phyloP scores from a whole-genome alignment of 441 rosid species.

The Raphanus hybrid region DNA sequence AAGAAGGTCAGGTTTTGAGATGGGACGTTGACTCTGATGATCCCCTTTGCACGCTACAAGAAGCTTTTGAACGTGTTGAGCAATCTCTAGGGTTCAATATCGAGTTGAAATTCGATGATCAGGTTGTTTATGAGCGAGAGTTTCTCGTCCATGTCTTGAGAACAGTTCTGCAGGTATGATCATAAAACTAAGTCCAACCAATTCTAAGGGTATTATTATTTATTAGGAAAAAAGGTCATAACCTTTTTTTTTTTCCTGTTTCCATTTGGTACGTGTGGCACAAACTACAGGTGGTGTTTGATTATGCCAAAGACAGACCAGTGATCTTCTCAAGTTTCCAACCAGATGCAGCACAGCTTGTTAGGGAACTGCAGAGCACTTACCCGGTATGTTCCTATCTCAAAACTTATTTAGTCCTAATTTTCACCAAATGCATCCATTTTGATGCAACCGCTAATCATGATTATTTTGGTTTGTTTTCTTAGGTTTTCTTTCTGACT shows the following conservation, averaged over 20 bases:
- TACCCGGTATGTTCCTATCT: slow-evolving; percentile 66
- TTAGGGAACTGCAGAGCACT: slow-evolving; percentile 65
- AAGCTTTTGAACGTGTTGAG: slow-evolving; percentile 74
- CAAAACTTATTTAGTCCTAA: background rate
- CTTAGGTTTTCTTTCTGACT: slow-evolving; percentile 80
- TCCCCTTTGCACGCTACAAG: slow-evolving; percentile 73
- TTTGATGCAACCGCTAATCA: background rate
- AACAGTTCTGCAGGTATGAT: slow-evolving; percentile 58
- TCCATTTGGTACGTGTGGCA: background rate
- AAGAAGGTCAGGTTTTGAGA: slow-evolving; percentile 64
- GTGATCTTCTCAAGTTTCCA: slow-evolving; percentile 87
- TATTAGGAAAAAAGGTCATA: background rate
- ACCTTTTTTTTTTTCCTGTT: background rate
- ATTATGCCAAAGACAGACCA: slow-evolving; percentile 61
- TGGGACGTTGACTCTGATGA: slow-evolving; percentile 90
- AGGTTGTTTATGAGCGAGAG: slow-evolving; percentile 61
- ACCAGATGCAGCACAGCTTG: slow-evolving; percentile 86
- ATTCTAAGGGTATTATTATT: background rate
- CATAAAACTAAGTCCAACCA: background rate
- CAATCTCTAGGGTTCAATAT: slow-evolving; percentile 84
- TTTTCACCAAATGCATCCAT: background rate
- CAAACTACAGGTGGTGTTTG: slow-evolving; percentile 60
- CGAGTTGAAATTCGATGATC: slow-evolving; percentile 87
- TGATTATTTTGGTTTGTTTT: background rate
- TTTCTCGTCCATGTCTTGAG: slow-evolving; percentile 60